These are phyloP conservation scores for Phytophthora sp. DNA, from an alignment of 352 stramenopile species.

Conservation along the genomic window DNA sequence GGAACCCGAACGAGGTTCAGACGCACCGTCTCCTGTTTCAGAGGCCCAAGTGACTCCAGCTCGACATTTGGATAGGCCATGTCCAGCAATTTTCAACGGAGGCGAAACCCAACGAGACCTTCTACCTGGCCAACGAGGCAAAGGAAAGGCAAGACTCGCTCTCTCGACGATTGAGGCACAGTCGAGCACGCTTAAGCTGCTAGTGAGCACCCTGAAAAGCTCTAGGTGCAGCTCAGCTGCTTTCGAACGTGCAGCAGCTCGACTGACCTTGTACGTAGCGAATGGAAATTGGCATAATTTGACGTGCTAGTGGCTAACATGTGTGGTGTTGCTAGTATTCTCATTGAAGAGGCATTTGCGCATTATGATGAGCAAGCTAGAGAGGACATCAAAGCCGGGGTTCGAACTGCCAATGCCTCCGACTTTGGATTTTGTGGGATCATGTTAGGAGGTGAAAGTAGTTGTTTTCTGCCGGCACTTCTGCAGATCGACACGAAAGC, in stretches of 20 bases:
- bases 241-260: neutral
- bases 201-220: neutral
- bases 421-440: neutral
- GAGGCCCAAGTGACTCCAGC: neutral
- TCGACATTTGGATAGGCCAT: too few species aligned
- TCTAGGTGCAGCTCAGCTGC: neutral
- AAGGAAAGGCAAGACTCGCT: neutral
- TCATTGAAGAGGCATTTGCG: neutral
- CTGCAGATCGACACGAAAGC: slow-evolving; percentile 2
- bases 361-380: neutral
- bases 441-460: neutral
- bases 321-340: neutral
- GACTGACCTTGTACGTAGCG: slow-evolving; percentile 1
- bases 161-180: neutral
- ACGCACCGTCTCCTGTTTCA: neutral
- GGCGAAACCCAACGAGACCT: too few species aligned
- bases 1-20: neutral
- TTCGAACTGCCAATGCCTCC: neutral
- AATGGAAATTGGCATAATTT: neutral
- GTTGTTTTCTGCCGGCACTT: neutral
- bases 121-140: too few species aligned
- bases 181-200: neutral
- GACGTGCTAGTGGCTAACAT: neutral
- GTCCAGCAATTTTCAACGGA: too few species aligned
- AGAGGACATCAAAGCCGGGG: neutral